Evolutionary conservation across 805 yeast genomes (phyloP), one percentile per base, ranked within the genome.

Genomic region (Nakazawaea ambrosiae): DNA sequence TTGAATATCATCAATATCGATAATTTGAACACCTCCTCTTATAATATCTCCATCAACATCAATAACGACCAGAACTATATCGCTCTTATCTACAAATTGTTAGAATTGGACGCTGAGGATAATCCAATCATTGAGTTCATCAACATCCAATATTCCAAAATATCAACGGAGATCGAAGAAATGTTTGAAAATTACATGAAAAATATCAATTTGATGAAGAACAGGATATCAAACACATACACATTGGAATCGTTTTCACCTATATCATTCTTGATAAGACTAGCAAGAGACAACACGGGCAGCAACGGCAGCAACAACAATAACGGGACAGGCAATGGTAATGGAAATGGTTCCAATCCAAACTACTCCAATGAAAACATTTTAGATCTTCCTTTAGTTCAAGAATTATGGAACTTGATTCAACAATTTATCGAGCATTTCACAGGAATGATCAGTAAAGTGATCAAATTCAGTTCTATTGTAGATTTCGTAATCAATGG

Each of bases 61-160:
- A 37, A 37, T 14, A 44, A 43, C 19, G 45, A 49, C 5, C 38
- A 41, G 15, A 48, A 51, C 20, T 67, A 71, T 41, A 48, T 70
- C 16, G 60, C 64, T 9, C 50, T 67, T 10, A 69, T 81, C 18
- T 64, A 69, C n/a, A 73, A 70, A 45, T 59, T 82, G 24, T 54
- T 78, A 31, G 85, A 81, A 43, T 58, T 83, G 24, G 81, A 78
- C n/a, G 68, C 72, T 2, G 68, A 63, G 32, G 78, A 74, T 39
- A 80, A 76, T 50, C 90, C 90, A 4, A 72, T 81, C 5, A 52
- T 66, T 17, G 75, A 70, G 37, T 82, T 87, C 77, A 66, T 82
- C 20, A 60, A 68, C 29, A 57, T 70, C 15, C 80, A 71, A 48
- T 65, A 67, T 32, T 58, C 61, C 18, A 53, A 52, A 15, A 63